Conservation (phyloP, 169 alveolate genomes). For the Eimeria maxima region DNA sequence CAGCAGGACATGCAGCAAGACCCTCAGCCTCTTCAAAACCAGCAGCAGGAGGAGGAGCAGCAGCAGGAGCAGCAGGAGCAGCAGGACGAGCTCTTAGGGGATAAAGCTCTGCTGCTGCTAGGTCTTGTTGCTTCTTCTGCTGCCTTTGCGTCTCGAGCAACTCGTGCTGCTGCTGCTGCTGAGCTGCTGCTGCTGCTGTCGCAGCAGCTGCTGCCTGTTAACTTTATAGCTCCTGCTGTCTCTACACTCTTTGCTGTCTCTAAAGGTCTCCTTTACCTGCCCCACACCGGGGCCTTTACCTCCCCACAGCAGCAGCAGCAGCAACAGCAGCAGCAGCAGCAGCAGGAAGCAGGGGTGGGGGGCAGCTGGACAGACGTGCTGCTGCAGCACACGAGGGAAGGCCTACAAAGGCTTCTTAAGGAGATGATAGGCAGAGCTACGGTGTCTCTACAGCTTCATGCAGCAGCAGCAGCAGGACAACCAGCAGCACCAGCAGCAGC, state of each 20-base stretch:
- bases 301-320: not conserved
- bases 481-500: not conserved
- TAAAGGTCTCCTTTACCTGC: not conserved
- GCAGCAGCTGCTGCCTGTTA: too few species aligned
- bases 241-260: not conserved
- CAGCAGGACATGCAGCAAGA: too few species aligned
- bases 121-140: slow-evolving; percentile 9
- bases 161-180: slow-evolving; percentile 40
- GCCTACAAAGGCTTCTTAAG: slow-evolving; percentile 12
- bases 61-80: not conserved
- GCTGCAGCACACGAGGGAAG: slow-evolving; percentile 32
- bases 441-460: not conserved
- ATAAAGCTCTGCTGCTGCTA: slow-evolving; percentile 5
- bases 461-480: not conserved
- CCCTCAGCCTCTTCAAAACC: too few species aligned
- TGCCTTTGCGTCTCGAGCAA: not conserved
- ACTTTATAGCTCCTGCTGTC: slow-evolving; percentile 5
- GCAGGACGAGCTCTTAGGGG: not conserved
- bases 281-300: not conserved
- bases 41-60: too few species aligned
- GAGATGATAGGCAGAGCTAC: not conserved
- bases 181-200: slow-evolving; percentile 39
- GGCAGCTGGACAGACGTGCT: slow-evolving; percentile 38
- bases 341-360: not conserved
- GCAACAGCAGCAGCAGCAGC: slow-evolving; percentile 44